Percentiles rank a stretch among this genome's conserved stretches.
phyloP scores from a whole-genome alignment of 2,329 filamentous ascomycete genomes.

The Dendrostoma leiphaemia region DNA sequence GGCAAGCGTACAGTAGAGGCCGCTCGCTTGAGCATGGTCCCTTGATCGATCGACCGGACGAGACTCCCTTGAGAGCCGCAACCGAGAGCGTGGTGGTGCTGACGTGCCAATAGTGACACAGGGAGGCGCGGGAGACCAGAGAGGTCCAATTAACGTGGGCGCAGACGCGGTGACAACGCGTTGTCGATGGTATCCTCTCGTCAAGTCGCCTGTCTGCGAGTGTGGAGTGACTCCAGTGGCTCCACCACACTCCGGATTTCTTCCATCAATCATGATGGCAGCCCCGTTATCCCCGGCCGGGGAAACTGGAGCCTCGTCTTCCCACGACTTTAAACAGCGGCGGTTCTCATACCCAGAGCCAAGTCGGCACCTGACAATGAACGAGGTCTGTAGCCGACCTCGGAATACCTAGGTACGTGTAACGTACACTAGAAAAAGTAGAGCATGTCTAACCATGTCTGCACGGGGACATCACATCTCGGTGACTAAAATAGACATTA shows the following conservation, averaged over 20 bases:
- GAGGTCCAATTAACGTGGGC: no score
- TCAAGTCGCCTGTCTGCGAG: background rate
- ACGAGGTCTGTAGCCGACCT: no score
- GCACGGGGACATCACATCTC: no score
- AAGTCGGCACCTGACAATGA: no score
- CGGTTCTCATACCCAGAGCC: no score
- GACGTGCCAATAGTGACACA: no score
- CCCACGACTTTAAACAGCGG: no score
- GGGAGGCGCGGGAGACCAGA: background rate
- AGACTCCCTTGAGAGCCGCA: background rate
- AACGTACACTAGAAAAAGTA: no score
- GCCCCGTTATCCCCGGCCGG: slow-evolving; percentile 4
- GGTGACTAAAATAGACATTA: no score
- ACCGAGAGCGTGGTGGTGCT: slow-evolving; percentile 9
- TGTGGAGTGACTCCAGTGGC: slow-evolving; percentile 19
- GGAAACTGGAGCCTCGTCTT: slow-evolving; percentile 1
- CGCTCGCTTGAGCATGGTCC: background rate
- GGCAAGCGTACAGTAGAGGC: background rate
- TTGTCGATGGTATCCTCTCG: background rate
- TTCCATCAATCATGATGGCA: slow-evolving; percentile 18
- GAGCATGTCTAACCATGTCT: no score
- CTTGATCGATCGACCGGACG: background rate
- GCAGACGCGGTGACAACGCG: background rate
- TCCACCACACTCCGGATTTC: slow-evolving; percentile 9
- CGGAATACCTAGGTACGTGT: no score